Evolutionary conservation across 352 stramenopile species (phyloP), one percentile per base, ranked within the genome.

Genomic region (Globisporangium orthogonon): DNA sequence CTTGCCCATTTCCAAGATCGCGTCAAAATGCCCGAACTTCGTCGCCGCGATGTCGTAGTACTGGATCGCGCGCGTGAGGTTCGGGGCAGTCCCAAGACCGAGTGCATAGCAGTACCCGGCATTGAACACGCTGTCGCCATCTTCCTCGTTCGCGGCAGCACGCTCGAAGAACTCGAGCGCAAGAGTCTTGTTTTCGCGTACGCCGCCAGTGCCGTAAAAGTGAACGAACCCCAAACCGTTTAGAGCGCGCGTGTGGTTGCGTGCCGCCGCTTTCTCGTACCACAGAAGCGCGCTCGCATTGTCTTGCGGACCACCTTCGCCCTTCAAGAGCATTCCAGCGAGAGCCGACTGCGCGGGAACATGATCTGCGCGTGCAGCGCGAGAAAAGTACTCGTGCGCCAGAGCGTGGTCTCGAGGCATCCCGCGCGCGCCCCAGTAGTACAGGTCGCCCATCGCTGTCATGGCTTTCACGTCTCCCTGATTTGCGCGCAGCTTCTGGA

Each of bases 51-150:
- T 40, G 2, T 76, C 60, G 50, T 90, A 94, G 39, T 74, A 89
- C 6, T 74, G 39, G 46, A 89, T 79, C 5, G 83, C 87, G 31
- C 67, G 64, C 40, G 62, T 78, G 7, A 81, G 35, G 46, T 93
- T 93, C 2, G 62, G 60, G 3, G 37, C 15, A 2, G 82, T 83
- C 1, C 88, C 88, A 11, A 88, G 67, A 3, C 86, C 88, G 4
- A 70, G 52, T 0, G 78, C 74, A 46, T 94, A 62, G 52, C 87
- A 96, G 63, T 93, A 90, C 0, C 83, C 89, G 1, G 88, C 80
- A 54, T 97, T 97, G 54, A 96, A 97, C 2, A 96, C 53, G n/a
- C 85, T 95, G 60, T 97, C 89, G 0, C 81, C 87, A 48, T 96
- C 88, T 45, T 81, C 71, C 50, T 85, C 52, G 31, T 91, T 89